Evolutionary conservation across 2,329 filamentous ascomycete species (phyloP), one percentile per base, ranked within the genome.

Genomic region (Aspergillus sp.): DNA sequence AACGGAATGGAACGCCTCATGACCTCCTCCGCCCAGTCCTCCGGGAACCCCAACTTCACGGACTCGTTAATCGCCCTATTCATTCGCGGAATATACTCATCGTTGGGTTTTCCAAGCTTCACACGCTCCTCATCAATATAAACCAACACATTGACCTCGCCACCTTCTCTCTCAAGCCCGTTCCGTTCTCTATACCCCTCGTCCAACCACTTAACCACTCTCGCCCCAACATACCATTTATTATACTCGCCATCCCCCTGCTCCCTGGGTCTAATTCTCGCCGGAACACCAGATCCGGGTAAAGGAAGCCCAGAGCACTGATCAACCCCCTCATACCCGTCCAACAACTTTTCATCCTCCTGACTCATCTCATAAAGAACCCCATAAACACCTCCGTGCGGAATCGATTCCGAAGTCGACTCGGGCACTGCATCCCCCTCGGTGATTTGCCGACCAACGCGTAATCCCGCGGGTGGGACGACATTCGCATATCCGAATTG

Each of bases 111-210:
- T 0, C 68, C 71, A 15, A 70, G 56, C 15, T 50, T 42, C 12
- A 76, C 70, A 33, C 73, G 67, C 53, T 70, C 51, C 61, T 78
- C 76, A 67, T 78, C 75, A 9, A 78, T 70, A 68, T 78, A 78
- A 17, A 78, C 73, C 56, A 77, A 61, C 9, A 69, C 72, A 9
- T 60, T 66, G 54, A 72, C 60, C 33, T 61, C 44, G 7, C 59
- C 58, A 8, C 34, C 47, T 27, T 51, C 56, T 42, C 58, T 49
- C 41, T 17, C 30, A 24, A 51, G 17, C 30, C 46, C 51, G 15
- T 51, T 51, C 33, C 51, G 11, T 19, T 24, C 40, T 42, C 57
- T 37, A 37, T 61, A 56, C 33, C 59, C 64, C 19, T 61, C 64
- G 57, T 66, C 68, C 47, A 76, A 52, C 73, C 73, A 75, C 52